Percentiles rank a stretch among this genome's conserved stretches.
Conservation (phyloP, 495 filamentous ascomycete genomes). For the Penicillium manginii region DNA sequence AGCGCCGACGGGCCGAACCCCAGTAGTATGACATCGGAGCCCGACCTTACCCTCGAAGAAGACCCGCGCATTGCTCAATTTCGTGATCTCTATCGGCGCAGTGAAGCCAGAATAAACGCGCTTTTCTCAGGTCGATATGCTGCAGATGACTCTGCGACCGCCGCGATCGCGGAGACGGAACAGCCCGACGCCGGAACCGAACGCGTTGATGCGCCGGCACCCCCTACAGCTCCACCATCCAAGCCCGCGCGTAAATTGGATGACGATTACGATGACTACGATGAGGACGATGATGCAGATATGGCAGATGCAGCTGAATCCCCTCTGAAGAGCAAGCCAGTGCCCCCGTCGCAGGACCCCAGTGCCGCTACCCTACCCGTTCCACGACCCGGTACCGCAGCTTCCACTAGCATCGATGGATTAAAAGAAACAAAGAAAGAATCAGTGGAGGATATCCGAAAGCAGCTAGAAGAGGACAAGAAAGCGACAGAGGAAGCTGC, state of each 20-base stretch:
- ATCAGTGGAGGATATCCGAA: slow-evolving; percentile 84
- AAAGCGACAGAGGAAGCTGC: slow-evolving; percentile 90
- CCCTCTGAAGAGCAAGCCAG: slow-evolving; percentile 63
- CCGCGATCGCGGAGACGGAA: slow-evolving; percentile 34
- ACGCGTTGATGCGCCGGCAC: slow-evolving; percentile 46
- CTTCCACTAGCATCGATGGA: slow-evolving; percentile 33
- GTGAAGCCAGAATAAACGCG: slow-evolving; percentile 62
- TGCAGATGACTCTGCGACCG: slow-evolving; percentile 32
- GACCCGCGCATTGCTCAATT: slow-evolving; percentile 66
- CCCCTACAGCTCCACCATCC: slow-evolving; percentile 48
- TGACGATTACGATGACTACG: slow-evolving; percentile 80
- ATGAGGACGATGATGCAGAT: slow-evolving; percentile 81
- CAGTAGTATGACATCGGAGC: slow-evolving; percentile 52
- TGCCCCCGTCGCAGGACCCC: slow-evolving; percentile 43
- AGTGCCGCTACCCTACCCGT: slow-evolving; percentile 31
- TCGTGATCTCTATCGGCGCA: slow-evolving; percentile 59
- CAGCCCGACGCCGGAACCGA: slow-evolving; percentile 33
- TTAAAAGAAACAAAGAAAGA: slow-evolving; percentile 55
- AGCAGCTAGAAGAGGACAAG: slow-evolving; percentile 91
- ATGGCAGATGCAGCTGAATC: slow-evolving; percentile 57
- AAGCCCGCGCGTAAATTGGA: slow-evolving; percentile 73
- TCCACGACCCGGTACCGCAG: slow-evolving; percentile 34
- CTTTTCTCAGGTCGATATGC: slow-evolving; percentile 58
- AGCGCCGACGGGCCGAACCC: slow-evolving; percentile 51
- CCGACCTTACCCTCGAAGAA: slow-evolving; percentile 60